Evolutionary conservation across 1,284 basidiomycete genomes (phyloP).

Genomic region (Naganishia sp.): DNA sequence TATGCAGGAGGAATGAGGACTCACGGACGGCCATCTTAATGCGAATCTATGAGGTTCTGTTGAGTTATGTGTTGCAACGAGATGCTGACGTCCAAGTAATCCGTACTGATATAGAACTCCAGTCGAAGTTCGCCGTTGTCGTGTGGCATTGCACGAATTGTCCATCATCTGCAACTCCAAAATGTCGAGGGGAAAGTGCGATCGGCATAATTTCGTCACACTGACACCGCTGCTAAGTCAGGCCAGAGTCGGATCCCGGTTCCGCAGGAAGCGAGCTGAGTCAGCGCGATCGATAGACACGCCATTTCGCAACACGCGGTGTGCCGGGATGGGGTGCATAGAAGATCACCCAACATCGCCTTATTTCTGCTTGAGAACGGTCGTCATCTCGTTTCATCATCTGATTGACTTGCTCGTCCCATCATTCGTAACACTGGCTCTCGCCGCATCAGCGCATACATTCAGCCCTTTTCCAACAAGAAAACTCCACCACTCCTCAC

Average conservation of each 20-base stretch:
- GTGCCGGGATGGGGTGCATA: neutral
- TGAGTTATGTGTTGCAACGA: no score
- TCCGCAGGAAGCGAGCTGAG: constrained; percentile 8
- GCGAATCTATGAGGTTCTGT: no score
- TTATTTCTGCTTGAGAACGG: no score
- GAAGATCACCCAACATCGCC: constrained; percentile 18
- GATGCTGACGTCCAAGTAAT: no score
- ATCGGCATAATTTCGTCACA: constrained; percentile 20
- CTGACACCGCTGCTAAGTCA: constrained; percentile 8
- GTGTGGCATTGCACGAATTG: neutral
- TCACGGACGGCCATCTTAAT: constrained; percentile 58
- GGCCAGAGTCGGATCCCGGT: constrained; percentile 6
- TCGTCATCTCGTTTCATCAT: no score
- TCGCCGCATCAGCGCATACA: neutral
- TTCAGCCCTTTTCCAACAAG: neutral
- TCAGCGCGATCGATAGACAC: constrained; percentile 4
- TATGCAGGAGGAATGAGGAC: constrained; percentile 36
- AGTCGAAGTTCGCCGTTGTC: no score
- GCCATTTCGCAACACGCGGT: constrained; percentile 1
- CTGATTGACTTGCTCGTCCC: no score
- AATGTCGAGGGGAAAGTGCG: neutral
- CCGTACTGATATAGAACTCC: no score
- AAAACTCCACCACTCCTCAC: neutral
- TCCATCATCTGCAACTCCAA: neutral
- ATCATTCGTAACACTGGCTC: no score